A percentile compares a stretch with the other conserved stretches of the same genome.
phyloP scores from a whole-genome alignment of 805 yeast genomes.

The Lachancea waltii region DNA sequence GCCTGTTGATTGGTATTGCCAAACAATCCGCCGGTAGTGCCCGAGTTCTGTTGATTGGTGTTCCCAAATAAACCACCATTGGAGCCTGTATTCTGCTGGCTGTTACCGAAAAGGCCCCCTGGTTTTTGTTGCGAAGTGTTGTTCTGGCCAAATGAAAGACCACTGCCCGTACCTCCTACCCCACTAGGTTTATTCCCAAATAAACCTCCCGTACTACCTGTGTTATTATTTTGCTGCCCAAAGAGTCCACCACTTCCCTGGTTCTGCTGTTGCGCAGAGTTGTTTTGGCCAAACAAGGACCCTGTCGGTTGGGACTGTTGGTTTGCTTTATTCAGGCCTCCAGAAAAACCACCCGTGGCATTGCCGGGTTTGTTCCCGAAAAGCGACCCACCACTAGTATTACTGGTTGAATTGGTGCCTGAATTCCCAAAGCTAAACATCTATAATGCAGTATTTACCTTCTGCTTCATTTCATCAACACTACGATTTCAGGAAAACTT shows the following conservation, averaged over 20 bases:
- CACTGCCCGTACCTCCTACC: conserved; percentile 8
- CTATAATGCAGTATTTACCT: no score
- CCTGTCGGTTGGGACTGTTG: conserved; percentile 8
- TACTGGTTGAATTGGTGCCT: conserved; percentile 18
- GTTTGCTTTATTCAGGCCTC: conserved; percentile 26
- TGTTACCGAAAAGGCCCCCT: conserved; percentile 9
- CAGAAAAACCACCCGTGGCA: conserved; percentile 7
- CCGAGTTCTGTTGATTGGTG: conserved; percentile 10
- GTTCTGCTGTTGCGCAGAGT: conserved; percentile 11
- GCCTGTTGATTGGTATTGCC: conserved; percentile 15
- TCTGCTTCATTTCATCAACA: no score
- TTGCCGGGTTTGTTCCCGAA: conserved; percentile 32
- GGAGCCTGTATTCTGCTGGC: conserved; percentile 14
- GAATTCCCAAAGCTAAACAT: conserved; percentile 23
- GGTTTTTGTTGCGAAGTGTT: conserved; percentile 1
- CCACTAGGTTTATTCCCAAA: conserved; percentile 31
- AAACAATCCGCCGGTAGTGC: conserved; percentile 16
- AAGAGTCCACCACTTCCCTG: conserved; percentile 20
- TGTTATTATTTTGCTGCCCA: conserved; percentile 12
- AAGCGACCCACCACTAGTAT: conserved; percentile 14
- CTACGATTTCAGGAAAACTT: conserved; percentile 4
- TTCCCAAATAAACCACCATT: conserved; percentile 38
- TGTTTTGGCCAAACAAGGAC: conserved; percentile 21
- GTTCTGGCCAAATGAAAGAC: conserved; percentile 18
- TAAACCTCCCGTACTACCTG: conserved; percentile 25